Evolutionary conservation across 2,329 filamentous ascomycete species (phyloP), one percentile per base, ranked within the genome.

Genomic region (Boeremia exigua): DNA sequence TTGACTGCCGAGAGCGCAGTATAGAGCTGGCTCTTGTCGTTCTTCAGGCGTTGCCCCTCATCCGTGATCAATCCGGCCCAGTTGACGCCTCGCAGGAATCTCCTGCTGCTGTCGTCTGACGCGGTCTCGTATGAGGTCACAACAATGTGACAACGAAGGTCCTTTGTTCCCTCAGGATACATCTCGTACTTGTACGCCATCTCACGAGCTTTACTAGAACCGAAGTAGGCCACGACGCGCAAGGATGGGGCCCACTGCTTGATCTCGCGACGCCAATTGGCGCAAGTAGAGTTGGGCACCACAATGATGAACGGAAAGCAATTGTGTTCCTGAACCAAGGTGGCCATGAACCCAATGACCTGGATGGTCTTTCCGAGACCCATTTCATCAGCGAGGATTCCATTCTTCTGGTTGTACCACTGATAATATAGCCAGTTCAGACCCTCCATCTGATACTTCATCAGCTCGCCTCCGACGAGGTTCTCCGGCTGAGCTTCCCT

Each of bases 211-310:
- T 84, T 82, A 46, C 82, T 84, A 14, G 89, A 89, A 40, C 95
- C 95, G 72, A 96, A 96, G 72, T 95, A 98, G 0, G 92, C 89
- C n/a, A 97, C 92, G 6, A 96, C 92, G 37, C 92, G 87, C 32
- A 98, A 78, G 6, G 85, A 86, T 1, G 94, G 94, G 0, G 90
- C 88, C 94, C 94, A 99, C 63, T 90, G 88, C 78, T 96, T 96
- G 74, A 98, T 92, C 72, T 99, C 95, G 44, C 94, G 88, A 6
- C 94, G 89, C 94, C 95, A 99, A 72, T 99, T 99, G n/a, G 92
- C 86, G 73, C 92, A 96, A 0, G 95, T 99, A 0, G 94, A 88
- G 70, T 98, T 98, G 0, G 95, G 95, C 0, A 96, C 94, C 2
- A 97, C 92, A 3, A 98, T 83, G 14, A 99, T 81, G 71, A 97